A percentile compares a stretch with the other conserved stretches of the same genome.
These are phyloP conservation scores for Gracilaria gracilis DNA, from an alignment of 23 red algal genomes.

Conservation along the genomic window DNA sequence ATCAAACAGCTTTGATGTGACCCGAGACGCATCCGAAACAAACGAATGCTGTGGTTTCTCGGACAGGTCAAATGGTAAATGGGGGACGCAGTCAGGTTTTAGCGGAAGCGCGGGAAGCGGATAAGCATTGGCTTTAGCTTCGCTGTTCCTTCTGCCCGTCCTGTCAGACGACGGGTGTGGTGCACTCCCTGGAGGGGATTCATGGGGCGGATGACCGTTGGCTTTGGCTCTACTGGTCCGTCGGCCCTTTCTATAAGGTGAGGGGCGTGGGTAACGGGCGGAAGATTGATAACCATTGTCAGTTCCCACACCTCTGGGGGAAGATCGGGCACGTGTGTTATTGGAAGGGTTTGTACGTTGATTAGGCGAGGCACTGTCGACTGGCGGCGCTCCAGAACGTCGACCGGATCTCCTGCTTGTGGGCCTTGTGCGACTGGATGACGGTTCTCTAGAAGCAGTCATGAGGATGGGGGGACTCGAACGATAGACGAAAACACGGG, in stretches of 20 bases:
- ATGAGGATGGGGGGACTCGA: background rate
- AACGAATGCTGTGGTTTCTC: slow-evolving; percentile 2
- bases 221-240: background rate
- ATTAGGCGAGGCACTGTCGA: background rate
- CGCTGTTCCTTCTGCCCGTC: no score
- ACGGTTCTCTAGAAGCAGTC: background rate
- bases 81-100: background rate
- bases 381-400: background rate
- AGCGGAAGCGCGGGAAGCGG: no score
- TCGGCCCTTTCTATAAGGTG: no score
- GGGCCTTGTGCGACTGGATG: background rate
- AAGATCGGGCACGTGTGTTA: background rate
- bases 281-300: no score
- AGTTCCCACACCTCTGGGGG: background rate
- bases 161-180: no score
- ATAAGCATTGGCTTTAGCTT: background rate
- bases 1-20: background rate
- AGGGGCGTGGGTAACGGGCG: no score
- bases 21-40: background rate
- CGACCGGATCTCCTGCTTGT: background rate
- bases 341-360: background rate
- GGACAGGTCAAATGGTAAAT: background rate
- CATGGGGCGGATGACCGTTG: background rate
- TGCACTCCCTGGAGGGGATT: no score
- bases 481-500: background rate